These are phyloP conservation scores for Penicillium bialowiezense DNA, from an alignment of 495 filamentous ascomycete genomes.

Conservation along the genomic window DNA sequence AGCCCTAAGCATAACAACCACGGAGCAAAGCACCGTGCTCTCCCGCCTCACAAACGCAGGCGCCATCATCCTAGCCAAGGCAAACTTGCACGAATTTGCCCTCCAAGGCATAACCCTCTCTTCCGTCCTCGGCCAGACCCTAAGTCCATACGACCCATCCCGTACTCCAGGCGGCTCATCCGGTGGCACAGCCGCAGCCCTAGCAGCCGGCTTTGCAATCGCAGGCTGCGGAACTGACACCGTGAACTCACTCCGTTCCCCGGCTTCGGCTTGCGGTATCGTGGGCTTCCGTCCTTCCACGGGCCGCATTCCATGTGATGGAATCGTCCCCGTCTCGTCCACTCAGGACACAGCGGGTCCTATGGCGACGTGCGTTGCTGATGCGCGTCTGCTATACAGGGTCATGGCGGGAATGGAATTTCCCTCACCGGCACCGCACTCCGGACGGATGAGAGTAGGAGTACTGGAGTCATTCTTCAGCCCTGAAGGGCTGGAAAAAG, in stretches of 20 bases:
- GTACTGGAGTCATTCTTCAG: slow-evolving; percentile 40
- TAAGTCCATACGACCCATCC: slow-evolving; percentile 60
- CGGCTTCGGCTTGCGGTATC: slow-evolving; percentile 59
- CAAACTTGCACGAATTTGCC: slow-evolving; percentile 64
- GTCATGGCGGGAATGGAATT: slow-evolving; percentile 49
- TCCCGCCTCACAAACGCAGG: slow-evolving; percentile 47
- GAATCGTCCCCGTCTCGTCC: slow-evolving; percentile 58
- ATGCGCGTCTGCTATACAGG: slow-evolving; percentile 52
- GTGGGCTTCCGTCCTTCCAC: slow-evolving; percentile 59
- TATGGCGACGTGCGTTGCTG: slow-evolving; percentile 52
- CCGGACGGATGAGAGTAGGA: slow-evolving; percentile 40
- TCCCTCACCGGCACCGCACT: too few species aligned
- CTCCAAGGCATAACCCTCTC: slow-evolving; percentile 61
- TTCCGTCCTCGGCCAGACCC: slow-evolving; percentile 57
- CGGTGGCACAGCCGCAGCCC: slow-evolving; percentile 58
- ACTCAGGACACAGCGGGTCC: slow-evolving; percentile 63
- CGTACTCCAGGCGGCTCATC: slow-evolving; percentile 64
- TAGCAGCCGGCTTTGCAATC: slow-evolving; percentile 57
- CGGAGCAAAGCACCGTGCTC: slow-evolving; percentile 47
- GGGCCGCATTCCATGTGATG: slow-evolving; percentile 50
- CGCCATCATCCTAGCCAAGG: slow-evolving; percentile 63
- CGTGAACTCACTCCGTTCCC: slow-evolving; percentile 59
- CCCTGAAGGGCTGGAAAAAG: slow-evolving; percentile 44
- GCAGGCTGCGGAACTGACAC: slow-evolving; percentile 63
- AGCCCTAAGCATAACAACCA: slow-evolving; percentile 43